These are phyloP conservation scores for Russula compacta DNA, from an alignment of 768 basidiomycete species.

Conservation along the genomic window DNA sequence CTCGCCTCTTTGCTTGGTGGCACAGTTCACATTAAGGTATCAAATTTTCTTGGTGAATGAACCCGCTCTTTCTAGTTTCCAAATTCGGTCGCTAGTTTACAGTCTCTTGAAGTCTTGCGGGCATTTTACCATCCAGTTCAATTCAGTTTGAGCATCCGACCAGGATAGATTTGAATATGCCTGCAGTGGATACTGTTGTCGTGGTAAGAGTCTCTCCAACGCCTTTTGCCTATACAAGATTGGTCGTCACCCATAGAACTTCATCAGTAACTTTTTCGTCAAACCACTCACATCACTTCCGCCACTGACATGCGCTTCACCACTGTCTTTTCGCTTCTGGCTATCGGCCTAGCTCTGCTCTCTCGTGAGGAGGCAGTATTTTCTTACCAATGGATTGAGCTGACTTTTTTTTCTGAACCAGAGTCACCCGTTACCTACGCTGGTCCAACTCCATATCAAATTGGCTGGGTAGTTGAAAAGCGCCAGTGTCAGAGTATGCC, in stretches of 20 bases:
- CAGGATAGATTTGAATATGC: no score
- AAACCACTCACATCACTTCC: not conserved
- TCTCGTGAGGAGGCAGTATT: not conserved
- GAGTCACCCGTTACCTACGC: not conserved
- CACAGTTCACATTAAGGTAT: not conserved
- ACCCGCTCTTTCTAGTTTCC: constrained; percentile 1
- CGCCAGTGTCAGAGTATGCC: not conserved
- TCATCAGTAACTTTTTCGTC: not conserved
- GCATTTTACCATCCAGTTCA: no score
- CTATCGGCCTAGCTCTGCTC: not conserved
- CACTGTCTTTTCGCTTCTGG: not conserved
- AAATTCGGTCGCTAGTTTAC: constrained; percentile 1
- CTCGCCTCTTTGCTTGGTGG: not conserved
- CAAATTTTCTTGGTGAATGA: not conserved
- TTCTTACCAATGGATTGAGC: not conserved
- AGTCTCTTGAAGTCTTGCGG: not conserved
- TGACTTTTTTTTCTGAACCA: not conserved
- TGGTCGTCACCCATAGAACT: not conserved
- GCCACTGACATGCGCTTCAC: not conserved
- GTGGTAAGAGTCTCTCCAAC: not conserved
- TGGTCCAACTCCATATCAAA: not conserved
- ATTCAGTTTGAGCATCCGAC: no score
- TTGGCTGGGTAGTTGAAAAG: not conserved
- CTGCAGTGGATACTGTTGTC: not conserved
- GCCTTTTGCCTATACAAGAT: not conserved